Base-by-base conservation (phyloP, 1,139 yeast genomes). In the Meyerozyma elateridarum region DNA sequence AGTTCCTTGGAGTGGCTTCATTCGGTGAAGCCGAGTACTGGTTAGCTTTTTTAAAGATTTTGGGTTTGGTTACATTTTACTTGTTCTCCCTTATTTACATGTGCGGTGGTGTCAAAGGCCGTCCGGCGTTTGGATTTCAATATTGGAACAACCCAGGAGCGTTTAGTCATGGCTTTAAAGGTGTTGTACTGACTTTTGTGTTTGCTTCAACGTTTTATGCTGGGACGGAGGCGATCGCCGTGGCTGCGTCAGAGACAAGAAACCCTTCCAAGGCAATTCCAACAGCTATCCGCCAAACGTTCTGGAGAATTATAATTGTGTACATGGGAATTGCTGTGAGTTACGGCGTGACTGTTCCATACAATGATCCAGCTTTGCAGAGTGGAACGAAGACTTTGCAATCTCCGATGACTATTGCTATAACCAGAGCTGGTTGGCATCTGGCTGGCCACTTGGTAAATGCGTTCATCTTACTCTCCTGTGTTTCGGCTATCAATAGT, bases 1-100 rank as follows among this genome's bases (percentile, higher is more conserved):
- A 75, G 45, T 64, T 76, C 36, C 51, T 76, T 28, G 82, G 82
- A 1, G 80, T 77, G 2, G 57, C 61, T 4, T 70, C 70, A 1
- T 79, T 75, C 46, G 95, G 94, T 24, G 85, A 78, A 48, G 70
- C 76, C 11, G 85, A 79, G 52, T 79, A 68, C 48, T 74, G 81
- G 78, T 57, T 78, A 19, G 83, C 84, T 0, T 50, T 75, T 34
- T 50, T 72, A 46, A 79, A 79, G 51, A 60, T 79, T 11, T 44
- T 69, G 5, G 79, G 79, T 2, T 56, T 79, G 20, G 51, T 70
- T 5, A 82, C 81, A 2, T 76, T 71, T 45, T 76, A 78, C 52
- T 56, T 79, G 24, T 76, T 77, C 40, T 62, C 80, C 19, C 65
- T 79, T 30, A 61, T 78, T 9, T 76, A 77, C 46, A 71, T 78